Percentiles rank a stretch among this genome's conserved stretches.
Evolutionary conservation across 1,139 yeast genomes (phyloP).

Genomic region (Saccharomyces hybrid): DNA sequence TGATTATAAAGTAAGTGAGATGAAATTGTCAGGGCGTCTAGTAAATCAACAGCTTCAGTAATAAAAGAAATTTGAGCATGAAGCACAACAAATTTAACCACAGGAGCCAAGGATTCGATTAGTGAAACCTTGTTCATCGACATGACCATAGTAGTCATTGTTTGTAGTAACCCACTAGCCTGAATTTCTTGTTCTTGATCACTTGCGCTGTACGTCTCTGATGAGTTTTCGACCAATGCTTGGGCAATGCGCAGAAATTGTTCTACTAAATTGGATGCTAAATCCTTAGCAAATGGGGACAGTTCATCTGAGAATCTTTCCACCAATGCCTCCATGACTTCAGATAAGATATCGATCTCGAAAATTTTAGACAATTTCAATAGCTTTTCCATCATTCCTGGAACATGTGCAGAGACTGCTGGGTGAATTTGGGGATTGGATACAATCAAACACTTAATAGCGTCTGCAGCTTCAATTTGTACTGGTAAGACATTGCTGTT

Average conservation of each 20-base stretch:
- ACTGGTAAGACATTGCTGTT: slow-evolving; percentile 53
- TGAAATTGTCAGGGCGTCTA: slow-evolving; percentile 36
- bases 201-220: slow-evolving; percentile 39
- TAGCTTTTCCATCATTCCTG: slow-evolving; percentile 75
- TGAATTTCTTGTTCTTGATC: slow-evolving; percentile 77
- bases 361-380: slow-evolving; percentile 70
- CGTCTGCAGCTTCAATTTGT: slow-evolving; percentile 80
- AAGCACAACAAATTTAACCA: slow-evolving; percentile 56
- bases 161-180: slow-evolving; percentile 80
- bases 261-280: slow-evolving; percentile 68
- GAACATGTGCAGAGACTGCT: slow-evolving; percentile 62
- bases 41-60: slow-evolving; percentile 72
- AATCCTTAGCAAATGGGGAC: slow-evolving; percentile 85
- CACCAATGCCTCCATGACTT: slow-evolving; percentile 92
- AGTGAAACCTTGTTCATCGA: slow-evolving; percentile 75
- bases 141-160: slow-evolving; percentile 77
- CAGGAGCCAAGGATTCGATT: slow-evolving; percentile 68
- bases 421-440: slow-evolving; percentile 57
- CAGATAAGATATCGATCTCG: slow-evolving; percentile 79
- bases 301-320: slow-evolving; percentile 81
- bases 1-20: slow-evolving; percentile 26
- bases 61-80: slow-evolving; percentile 68
- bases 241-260: slow-evolving; percentile 68
- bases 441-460: slow-evolving; percentile 69
- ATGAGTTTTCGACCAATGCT: slow-evolving; percentile 48